Base-by-base conservation (phyloP, 2,329 filamentous ascomycete genomes). In the Fusarium sp. region DNA sequence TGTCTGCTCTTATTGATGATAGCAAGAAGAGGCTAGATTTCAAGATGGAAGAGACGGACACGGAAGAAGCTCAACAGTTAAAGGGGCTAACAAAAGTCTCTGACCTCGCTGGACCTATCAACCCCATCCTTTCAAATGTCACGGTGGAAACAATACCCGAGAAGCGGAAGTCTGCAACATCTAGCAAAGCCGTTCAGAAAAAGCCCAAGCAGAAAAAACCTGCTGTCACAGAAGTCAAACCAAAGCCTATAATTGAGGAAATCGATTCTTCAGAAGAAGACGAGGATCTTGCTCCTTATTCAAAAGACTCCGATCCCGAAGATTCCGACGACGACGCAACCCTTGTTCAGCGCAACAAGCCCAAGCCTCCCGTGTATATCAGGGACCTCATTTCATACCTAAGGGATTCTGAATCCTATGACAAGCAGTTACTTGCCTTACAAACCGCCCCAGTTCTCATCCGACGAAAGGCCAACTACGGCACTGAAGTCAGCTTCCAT, bases 271-370 rank as follows among this genome's bases (percentile, higher is more conserved):
- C 86, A 3, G 86, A 88, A 1, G 85, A 84, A 11, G 89, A 90
- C 47, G 87, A 91, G 18, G 92, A 92, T 64, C 83, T 98, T 2
- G 83, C 89, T 4, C 88, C 93, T 1, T 97, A 98, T 73, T 87
- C 88, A 16, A 98, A 97, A 78, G 93, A 94, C 75, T 94, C 92
- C 3, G 96, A 99, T 72, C 87, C 90, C 0, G 93, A 97, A 77
- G 96, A 99, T 77, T 95, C 94, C 0, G 94, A 98, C 61, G 94
- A 98, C 40, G 97, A 99, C 74, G 91, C 96, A 7, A 97, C 94
- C 0, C 83, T 97, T 20, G 87, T 98, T 49, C 91, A 92, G 61
- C 88, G 94, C 16, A 90, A 96, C 79, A 98, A 96, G 74, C 88
- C 91, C 24, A 92, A 88, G 61, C 88, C 94, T 0, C 96, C 96